These are phyloP conservation scores for Leccinum pachyderme DNA, from an alignment of 1,284 basidiomycete genomes.

Conservation along the genomic window DNA sequence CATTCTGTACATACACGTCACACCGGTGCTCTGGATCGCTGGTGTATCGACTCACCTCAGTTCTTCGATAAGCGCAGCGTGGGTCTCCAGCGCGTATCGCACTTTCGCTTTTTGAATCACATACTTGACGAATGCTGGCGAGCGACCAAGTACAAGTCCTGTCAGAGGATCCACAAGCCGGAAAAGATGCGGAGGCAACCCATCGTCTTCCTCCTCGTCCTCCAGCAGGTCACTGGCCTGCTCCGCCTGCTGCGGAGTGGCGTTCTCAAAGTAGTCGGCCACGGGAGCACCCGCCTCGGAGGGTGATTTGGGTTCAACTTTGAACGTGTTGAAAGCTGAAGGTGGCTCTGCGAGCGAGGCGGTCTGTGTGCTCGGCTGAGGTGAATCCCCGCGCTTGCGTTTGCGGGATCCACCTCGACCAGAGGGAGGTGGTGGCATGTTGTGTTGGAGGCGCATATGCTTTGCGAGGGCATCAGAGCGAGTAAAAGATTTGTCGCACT, in stretches of 20 bases:
- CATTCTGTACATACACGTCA: slow-evolving; percentile 21
- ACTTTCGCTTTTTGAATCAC: slow-evolving; percentile 78
- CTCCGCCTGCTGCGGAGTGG: slow-evolving; percentile 20
- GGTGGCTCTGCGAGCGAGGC: slow-evolving; percentile 31
- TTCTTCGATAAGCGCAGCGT: slow-evolving; percentile 62
- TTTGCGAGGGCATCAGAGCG: slow-evolving; percentile 89
- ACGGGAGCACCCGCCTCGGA: slow-evolving; percentile 35
- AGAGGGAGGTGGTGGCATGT: slow-evolving; percentile 68
- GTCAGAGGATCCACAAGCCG: slow-evolving; percentile 51
- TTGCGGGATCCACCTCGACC: slow-evolving; percentile 67
- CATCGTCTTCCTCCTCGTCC: slow-evolving; percentile 38
- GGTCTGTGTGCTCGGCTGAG: slow-evolving; percentile 31
- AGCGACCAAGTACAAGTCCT: slow-evolving; percentile 57
- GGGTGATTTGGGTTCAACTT: slow-evolving; percentile 53
- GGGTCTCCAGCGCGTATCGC: slow-evolving; percentile 57
- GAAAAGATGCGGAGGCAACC: slow-evolving; percentile 51
- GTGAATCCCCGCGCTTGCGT: slow-evolving; percentile 52
- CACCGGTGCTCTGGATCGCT: background rate
- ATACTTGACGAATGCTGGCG: slow-evolving; percentile 65
- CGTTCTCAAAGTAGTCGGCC: slow-evolving; percentile 30
- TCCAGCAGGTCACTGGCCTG: slow-evolving; percentile 21
- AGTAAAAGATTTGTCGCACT: slow-evolving; percentile 92
- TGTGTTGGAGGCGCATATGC: slow-evolving; percentile 87
- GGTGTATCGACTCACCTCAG: slow-evolving; percentile 37
- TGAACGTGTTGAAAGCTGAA: slow-evolving; percentile 56